phyloP scores from a whole-genome alignment of 2,329 filamentous ascomycete genomes.

The Sarocladium strictum region DNA sequence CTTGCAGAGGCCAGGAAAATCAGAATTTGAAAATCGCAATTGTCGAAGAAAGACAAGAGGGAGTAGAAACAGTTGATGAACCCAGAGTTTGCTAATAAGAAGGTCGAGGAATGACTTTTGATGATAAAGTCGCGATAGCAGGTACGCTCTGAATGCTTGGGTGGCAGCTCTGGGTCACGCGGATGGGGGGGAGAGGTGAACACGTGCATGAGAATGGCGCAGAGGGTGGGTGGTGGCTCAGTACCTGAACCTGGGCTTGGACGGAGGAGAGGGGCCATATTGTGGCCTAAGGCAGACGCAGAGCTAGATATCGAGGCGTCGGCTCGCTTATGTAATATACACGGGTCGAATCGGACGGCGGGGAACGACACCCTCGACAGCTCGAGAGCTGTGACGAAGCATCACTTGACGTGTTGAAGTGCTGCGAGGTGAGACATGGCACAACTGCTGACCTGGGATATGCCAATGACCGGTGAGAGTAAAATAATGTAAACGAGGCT shows the following conservation, averaged over 20 bases:
- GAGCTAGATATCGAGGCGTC: not conserved
- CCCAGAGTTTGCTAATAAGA: not conserved
- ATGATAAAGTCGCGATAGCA: conserved; percentile 3
- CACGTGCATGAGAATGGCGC: conserved; percentile 8
- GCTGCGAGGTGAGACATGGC: not conserved
- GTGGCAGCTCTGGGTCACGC: conserved; percentile 7
- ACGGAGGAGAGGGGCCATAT: not conserved
- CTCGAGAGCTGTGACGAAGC: too few species aligned
- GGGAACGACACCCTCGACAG: not conserved
- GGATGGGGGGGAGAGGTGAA: conserved; percentile 10
- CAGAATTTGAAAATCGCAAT: not conserved
- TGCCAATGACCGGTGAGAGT: too few species aligned
- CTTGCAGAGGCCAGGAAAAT: conserved; percentile 5
- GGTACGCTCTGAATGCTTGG: not conserved
- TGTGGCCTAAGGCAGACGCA: not conserved
- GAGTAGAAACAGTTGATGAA: not conserved
- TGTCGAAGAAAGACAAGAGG: not conserved
- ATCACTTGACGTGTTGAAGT: not conserved
- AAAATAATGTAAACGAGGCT: too few species aligned
- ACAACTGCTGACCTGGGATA: not conserved
- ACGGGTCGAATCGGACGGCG: not conserved
- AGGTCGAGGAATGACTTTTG: conserved; percentile 9
- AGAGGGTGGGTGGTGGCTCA: conserved; percentile 8
- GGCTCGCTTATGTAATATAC: not conserved
- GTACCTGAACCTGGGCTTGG: not conserved